A percentile compares a stretch with the other conserved stretches of the same genome.
Conservation (phyloP, 805 yeast genomes). For the Kodamaea fukazawae region DNA sequence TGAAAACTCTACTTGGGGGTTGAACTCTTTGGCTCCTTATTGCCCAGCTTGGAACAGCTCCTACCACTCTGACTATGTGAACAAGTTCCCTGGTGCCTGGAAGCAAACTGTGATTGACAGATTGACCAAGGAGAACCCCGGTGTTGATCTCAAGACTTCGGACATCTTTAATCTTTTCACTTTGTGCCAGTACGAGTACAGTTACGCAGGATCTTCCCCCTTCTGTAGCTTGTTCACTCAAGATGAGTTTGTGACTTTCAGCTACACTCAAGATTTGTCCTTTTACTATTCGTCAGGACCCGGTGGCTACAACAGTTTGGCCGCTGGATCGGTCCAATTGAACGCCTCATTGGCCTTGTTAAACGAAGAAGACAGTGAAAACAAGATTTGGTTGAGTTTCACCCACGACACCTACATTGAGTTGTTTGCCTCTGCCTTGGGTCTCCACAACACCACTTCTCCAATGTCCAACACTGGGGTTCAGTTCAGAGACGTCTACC, state of each 20-base stretch:
- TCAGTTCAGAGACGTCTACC: conserved; percentile 43
- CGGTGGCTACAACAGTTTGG: conserved; percentile 56
- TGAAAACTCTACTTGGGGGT: conserved; percentile 48
- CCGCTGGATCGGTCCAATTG: conserved; percentile 57
- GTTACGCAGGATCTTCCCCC: conserved; percentile 63
- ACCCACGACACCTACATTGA: conserved; percentile 72
- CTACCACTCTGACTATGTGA: conserved; percentile 13
- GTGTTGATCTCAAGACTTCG: conserved; percentile 45
- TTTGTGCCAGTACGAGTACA: conserved; percentile 74
- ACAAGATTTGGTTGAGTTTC: conserved; percentile 64
- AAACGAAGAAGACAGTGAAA: conserved; percentile 37
- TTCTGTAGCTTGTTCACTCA: conserved; percentile 68
- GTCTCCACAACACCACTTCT: conserved; percentile 31
- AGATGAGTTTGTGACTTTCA: conserved; percentile 61
- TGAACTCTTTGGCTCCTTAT: conserved; percentile 31
- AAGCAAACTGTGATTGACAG: conserved; percentile 49
- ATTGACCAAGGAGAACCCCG: conserved; percentile 54
- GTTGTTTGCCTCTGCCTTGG: conserved; percentile 62
- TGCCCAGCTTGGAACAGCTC: conserved; percentile 20
- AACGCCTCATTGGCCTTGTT: conserved; percentile 51
- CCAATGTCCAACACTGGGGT: conserved; percentile 16
- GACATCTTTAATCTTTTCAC: conserved; percentile 56
- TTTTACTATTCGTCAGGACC: conserved; percentile 63
- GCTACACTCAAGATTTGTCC: conserved; percentile 57
- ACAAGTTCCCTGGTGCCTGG: conserved; percentile 41